Conservation (phyloP, 2,329 filamentous ascomycete genomes). For the Penicillium sp. region DNA sequence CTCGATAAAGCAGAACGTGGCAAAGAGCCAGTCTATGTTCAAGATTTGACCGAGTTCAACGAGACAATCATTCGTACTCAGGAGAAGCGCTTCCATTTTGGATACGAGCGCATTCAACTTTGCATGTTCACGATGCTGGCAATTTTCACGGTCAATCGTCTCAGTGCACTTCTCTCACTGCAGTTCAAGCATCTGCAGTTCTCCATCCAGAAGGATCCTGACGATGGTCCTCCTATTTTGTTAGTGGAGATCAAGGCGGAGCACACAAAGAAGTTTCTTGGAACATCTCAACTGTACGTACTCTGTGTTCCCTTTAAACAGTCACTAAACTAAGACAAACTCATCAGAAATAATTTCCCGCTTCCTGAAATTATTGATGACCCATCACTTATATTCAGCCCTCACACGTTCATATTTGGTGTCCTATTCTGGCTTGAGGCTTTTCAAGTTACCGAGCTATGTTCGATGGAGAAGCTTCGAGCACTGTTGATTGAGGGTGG, state of each 20-base stretch:
- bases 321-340: too few relatives aligned
- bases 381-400: not conserved
- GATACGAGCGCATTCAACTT: slow-evolving; percentile 15
- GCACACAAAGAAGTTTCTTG: not conserved
- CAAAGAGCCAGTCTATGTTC: too few relatives aligned
- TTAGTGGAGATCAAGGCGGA: not conserved
- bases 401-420: not conserved
- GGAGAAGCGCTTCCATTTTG: slow-evolving; percentile 18
- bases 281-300: too few relatives aligned
- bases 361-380: not conserved
- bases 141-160: slow-evolving; percentile 15
- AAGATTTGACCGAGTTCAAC: too few relatives aligned
- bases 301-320: too few relatives aligned
- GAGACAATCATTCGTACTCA: slow-evolving; percentile 8
- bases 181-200: not conserved
- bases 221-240: not conserved
- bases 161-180: slow-evolving; percentile 11
- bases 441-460: too few relatives aligned
- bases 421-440: not conserved
- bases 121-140: slow-evolving; percentile 17
- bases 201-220: not conserved
- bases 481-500: not conserved
- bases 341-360: not conserved
- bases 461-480: too few relatives aligned
- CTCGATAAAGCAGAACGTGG: too few relatives aligned